Conservation (phyloP, 2,329 filamentous ascomycete species). For the Trichoderma gracile region DNA sequence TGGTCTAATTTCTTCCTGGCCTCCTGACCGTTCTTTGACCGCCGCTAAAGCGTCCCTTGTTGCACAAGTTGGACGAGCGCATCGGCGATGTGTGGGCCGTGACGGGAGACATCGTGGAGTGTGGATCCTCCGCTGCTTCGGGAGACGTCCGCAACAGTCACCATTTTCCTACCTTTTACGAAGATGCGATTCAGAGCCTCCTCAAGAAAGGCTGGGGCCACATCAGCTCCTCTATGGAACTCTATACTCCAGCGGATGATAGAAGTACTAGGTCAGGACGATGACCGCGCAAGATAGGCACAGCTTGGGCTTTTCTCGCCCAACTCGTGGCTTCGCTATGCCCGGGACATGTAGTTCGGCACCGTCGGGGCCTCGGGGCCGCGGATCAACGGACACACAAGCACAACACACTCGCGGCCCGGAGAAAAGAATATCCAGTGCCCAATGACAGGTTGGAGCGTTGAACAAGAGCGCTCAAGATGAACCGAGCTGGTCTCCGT, state of each 20-base stretch:
- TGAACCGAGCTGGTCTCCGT: slow-evolving; percentile 12
- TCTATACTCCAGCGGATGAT: neutral
- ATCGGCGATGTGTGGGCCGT: slow-evolving; percentile 20
- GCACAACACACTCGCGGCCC: neutral
- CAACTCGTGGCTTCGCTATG: neutral
- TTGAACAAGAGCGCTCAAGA: neutral
- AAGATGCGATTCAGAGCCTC: neutral
- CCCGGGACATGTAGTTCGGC: slow-evolving; percentile 6
- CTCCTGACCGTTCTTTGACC: slow-evolving; percentile 22
- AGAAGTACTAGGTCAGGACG: neutral
- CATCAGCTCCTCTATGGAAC: neutral
- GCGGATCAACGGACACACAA: neutral
- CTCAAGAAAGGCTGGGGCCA: neutral
- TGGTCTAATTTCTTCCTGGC: neutral
- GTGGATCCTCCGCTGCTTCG: slow-evolving; percentile 23
- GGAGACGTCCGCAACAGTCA: slow-evolving; percentile 17
- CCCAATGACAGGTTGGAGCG: neutral
- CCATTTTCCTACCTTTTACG: neutral
- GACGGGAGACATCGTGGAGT: slow-evolving; percentile 20
- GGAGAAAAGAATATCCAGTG: slow-evolving; percentile 15
- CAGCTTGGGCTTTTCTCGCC: too few relatives aligned
- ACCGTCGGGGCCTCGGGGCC: neutral
- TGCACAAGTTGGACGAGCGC: neutral
- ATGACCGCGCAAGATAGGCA: neutral
- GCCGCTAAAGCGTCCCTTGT: slow-evolving; percentile 13